Evolutionary conservation across 306 rosid genomes (phyloP).

Genomic region (Psophocarpus tetragonolobus): DNA sequence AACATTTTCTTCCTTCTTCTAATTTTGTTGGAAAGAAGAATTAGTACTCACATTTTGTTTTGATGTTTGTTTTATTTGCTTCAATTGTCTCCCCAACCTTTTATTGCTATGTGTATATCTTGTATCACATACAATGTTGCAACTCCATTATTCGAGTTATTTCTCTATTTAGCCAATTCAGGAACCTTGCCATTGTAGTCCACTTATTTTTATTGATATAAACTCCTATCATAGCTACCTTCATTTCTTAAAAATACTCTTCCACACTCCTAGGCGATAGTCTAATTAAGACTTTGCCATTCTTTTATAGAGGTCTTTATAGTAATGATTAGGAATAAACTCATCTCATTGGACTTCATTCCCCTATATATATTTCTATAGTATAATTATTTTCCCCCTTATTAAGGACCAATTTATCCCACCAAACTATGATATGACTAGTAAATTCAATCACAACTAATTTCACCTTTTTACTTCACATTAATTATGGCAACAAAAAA

Average conservation of each 20-base stretch:
- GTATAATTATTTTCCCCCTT: too few species aligned
- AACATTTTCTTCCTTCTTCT: neutral
- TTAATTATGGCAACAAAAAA: too few species aligned
- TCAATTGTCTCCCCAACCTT: neutral
- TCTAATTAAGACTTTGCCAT: neutral
- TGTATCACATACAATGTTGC: neutral
- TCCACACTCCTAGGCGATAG: neutral
- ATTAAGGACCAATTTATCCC: too few species aligned
- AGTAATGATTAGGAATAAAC: neutral
- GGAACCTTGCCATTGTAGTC: neutral
- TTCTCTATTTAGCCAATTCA: neutral
- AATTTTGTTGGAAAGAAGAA: neutral
- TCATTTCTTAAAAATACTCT: neutral
- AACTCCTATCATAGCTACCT: neutral
- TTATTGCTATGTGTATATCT: neutral
- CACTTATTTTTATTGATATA: neutral
- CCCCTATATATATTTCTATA: neutral
- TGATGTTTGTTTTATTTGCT: neutral
- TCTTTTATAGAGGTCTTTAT: neutral
- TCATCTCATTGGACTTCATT: neutral
- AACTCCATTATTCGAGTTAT: neutral
- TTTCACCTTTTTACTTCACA: too few species aligned
- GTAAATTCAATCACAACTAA: too few species aligned
- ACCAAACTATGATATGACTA: too few species aligned
- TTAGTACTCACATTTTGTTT: neutral